Conservation (phyloP, 352 stramenopile species). For the Globisporangium irregulare region DNA sequence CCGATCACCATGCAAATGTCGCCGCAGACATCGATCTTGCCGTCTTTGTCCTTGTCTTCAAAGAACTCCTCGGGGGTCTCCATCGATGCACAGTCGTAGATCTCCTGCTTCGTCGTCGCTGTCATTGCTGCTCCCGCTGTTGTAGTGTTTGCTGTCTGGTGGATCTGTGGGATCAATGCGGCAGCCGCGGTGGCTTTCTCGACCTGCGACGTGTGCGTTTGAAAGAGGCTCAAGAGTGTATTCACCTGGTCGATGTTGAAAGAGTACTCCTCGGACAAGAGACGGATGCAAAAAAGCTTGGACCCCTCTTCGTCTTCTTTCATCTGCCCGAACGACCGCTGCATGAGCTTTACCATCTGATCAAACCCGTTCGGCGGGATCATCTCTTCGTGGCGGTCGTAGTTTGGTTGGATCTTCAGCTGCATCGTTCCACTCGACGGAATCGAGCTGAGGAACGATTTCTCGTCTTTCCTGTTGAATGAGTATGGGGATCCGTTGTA, state of each 20-base stretch:
- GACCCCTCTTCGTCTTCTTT: slow-evolving; percentile 53
- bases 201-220: slow-evolving; percentile 59
- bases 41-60: slow-evolving; percentile 76
- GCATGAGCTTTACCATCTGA: slow-evolving; percentile 34
- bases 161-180: slow-evolving; percentile 63
- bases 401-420: slow-evolving; percentile 61
- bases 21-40: slow-evolving; percentile 77
- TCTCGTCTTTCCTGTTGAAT: slow-evolving; percentile 64
- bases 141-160: slow-evolving; percentile 17
- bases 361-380: slow-evolving; percentile 41
- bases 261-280: slow-evolving; percentile 59
- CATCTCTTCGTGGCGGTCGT: slow-evolving; percentile 52
- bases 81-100: slow-evolving; percentile 63
- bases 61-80: slow-evolving; percentile 60
- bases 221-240: slow-evolving; percentile 52
- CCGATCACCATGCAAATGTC: slow-evolving; percentile 80
- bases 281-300: slow-evolving; percentile 59
- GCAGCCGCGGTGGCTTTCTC: slow-evolving; percentile 67
- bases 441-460: slow-evolving; percentile 34
- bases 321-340: slow-evolving; percentile 39
- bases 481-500: slow-evolving; percentile 44
- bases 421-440: slow-evolving; percentile 43
- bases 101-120: slow-evolving; percentile 25
- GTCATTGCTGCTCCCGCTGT: neutral
- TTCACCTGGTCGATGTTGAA: slow-evolving; percentile 61